These are phyloP conservation scores for Nakaseomyces glabratus DNA, from an alignment of 1,139 yeast species.

Conservation along the genomic window DNA sequence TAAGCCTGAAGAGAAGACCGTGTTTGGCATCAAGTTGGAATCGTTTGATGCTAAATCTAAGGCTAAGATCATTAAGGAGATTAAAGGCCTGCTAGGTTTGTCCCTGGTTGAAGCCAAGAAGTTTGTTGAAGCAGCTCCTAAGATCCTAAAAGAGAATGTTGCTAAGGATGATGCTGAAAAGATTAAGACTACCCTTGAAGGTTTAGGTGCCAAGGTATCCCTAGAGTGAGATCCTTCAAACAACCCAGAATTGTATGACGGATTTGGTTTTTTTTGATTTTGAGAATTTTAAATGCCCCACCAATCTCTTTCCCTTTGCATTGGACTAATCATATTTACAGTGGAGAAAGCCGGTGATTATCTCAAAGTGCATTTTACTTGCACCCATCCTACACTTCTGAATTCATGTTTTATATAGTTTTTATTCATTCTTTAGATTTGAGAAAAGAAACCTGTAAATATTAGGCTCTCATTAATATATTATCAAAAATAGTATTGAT, in stretches of 20 bases:
- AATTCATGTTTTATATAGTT: no score
- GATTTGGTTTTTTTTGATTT: no score
- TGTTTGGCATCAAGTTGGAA: conserved; percentile 85
- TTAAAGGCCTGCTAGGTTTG: conserved; percentile 81
- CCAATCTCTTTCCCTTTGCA: no score
- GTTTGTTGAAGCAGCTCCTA: conserved; percentile 96
- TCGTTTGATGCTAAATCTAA: conserved; percentile 89
- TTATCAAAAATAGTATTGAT: no score
- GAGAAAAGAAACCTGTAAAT: no score
- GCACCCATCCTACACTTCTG: no score
- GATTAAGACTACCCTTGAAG: conserved; percentile 88
- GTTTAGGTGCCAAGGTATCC: conserved; percentile 83
- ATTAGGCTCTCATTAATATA: no score
- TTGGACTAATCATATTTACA: no score
- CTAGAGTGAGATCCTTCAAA: conserved; percentile 67
- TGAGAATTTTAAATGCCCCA: neutral
- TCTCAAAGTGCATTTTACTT: no score
- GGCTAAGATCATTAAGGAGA: conserved; percentile 97
- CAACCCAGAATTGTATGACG: no score
- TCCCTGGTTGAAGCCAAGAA: conserved; percentile 95
- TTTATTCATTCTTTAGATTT: no score
- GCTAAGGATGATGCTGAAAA: conserved; percentile 65
- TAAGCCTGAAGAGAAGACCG: conserved; percentile 84
- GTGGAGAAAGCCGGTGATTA: no score
- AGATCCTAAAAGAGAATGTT: conserved; percentile 56